A percentile compares a stretch with the other conserved stretches of the same genome.
Conservation (phyloP, 768 basidiomycete genomes). For the Pluteus cervinus region DNA sequence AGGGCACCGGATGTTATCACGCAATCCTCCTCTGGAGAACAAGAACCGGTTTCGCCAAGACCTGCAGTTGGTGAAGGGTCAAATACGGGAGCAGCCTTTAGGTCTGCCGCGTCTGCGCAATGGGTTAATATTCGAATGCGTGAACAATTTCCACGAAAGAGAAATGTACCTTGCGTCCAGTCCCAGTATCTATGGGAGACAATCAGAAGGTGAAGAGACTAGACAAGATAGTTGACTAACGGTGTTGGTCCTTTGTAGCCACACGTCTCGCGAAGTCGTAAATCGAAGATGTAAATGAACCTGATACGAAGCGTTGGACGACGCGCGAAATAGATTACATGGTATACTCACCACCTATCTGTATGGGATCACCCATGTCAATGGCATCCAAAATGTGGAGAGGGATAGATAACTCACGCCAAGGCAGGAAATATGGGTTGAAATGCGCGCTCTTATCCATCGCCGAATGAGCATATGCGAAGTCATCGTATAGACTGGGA, state of each 20-base stretch:
- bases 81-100: too few relatives aligned
- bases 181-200: slow-evolving; percentile 10
- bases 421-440: slow-evolving; percentile 10
- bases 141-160: too few relatives aligned
- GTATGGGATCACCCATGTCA: too few relatives aligned
- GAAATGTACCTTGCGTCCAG: slow-evolving; percentile 9
- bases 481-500: slow-evolving; percentile 11
- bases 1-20: too few relatives aligned
- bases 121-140: too few relatives aligned
- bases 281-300: slow-evolving; percentile 11
- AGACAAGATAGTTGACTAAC: slow-evolving; percentile 2
- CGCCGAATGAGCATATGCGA: slow-evolving; percentile 9
- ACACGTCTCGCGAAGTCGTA: slow-evolving; percentile 9
- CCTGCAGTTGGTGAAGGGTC: too few relatives aligned
- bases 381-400: not conserved
- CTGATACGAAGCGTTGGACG: slow-evolving; percentile 1
- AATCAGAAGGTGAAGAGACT: not conserved
- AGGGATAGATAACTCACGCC: slow-evolving; percentile 8
- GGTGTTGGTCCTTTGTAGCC: slow-evolving; percentile 11
- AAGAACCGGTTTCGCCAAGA: too few relatives aligned
- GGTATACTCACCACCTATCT: too few relatives aligned
- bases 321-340: too few relatives aligned
- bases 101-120: too few relatives aligned
- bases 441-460: slow-evolving; percentile 9
- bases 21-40: too few relatives aligned